Evolutionary conservation across 108 stramenopile genomes (phyloP).

Genomic region (Pseudonitzschia delicatissima): DNA sequence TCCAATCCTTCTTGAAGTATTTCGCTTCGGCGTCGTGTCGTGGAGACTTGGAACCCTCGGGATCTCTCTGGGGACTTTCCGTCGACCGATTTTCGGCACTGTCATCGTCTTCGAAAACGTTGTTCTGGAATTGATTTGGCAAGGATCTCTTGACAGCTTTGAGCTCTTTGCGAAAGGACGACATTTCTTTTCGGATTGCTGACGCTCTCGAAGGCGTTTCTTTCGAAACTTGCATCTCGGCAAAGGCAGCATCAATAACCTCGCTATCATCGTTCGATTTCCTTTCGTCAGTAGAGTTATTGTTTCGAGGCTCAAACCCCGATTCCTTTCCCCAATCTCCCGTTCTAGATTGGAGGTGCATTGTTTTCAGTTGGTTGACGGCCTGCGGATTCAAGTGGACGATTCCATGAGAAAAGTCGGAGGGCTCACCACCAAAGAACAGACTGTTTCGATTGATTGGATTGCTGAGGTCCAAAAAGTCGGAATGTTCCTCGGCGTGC

Average conservation of each 20-base stretch:
- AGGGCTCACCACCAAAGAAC: background rate
- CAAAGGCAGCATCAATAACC: background rate
- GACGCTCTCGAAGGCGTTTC: background rate
- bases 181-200: background rate
- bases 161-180: constrained; percentile 8
- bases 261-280: background rate
- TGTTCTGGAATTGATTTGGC: background rate
- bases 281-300: no score
- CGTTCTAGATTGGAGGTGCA: constrained; percentile 5
- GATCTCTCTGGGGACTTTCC: no score
- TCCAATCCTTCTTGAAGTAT: constrained; percentile 10
- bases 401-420: background rate
- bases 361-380: constrained; percentile 6
- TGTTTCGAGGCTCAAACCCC: no score
- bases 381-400: constrained; percentile 17
- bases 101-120: background rate
- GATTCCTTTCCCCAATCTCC: background rate
- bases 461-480: background rate
- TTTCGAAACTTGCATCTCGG: background rate
- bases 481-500: background rate
- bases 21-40: background rate
- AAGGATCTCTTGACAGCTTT: constrained; percentile 5
- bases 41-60: no score
- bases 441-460: background rate
- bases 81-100: background rate